Conservation (phyloP, 169 alveolate species). For the Plasmodium yoelii region DNA sequence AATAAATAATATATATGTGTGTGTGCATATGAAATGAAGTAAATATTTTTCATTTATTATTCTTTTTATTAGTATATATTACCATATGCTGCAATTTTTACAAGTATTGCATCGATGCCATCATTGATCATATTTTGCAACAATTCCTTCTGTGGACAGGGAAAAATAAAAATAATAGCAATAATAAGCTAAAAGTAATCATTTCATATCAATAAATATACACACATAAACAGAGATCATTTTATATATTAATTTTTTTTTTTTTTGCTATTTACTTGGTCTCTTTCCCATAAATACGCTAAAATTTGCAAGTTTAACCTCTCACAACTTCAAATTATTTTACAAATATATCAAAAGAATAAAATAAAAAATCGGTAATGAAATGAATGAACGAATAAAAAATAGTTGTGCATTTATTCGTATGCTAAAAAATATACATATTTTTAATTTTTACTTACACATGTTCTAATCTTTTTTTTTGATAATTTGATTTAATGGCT, state of each 20-base stretch:
- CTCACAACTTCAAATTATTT: conserved; percentile 13
- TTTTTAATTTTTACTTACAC: conserved; percentile 88
- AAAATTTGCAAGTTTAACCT: conserved; percentile 78
- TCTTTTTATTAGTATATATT: conserved; percentile 4
- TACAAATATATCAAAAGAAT: conserved; percentile 15
- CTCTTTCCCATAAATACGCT: conserved; percentile 82
- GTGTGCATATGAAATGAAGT: neutral
- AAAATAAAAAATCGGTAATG: neutral
- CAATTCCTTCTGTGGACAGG: conserved; percentile 83
- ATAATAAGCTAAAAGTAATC: neutral
- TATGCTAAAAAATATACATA: neutral
- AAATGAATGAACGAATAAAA: neutral
- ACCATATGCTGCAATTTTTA: conserved; percentile 91
- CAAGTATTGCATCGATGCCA: conserved; percentile 91
- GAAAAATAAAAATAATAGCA: conserved; percentile 89
- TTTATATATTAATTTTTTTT: neutral
- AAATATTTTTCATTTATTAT: conserved; percentile 7
- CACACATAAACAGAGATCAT: conserved; percentile 16
- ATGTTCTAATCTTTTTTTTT: conserved; percentile 96
- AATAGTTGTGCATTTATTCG: neutral
- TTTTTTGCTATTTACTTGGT: conserved; percentile 52
- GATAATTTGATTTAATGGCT: conserved; percentile 97
- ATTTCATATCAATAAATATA: conserved; percentile 55
- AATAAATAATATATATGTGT: neutral
- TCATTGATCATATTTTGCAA: conserved; percentile 92